Percentiles rank a stretch among this genome's conserved stretches.
Conservation (phyloP, 306 rosid genomes). For the Cicer judaicum region DNA sequence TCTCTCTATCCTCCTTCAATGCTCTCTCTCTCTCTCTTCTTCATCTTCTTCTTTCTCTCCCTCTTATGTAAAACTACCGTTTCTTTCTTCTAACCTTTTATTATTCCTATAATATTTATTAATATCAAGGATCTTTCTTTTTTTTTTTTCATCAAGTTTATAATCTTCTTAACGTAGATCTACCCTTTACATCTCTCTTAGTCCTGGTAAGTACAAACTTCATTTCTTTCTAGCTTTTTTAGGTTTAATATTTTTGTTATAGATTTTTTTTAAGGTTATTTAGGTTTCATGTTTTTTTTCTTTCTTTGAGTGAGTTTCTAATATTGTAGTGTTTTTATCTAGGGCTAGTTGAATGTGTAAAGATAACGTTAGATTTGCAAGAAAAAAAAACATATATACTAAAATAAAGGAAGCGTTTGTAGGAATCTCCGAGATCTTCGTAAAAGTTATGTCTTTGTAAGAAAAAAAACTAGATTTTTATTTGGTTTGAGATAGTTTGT, state of each 20-base stretch:
- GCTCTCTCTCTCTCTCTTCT: conserved; percentile 36
- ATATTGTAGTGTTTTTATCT: not conserved
- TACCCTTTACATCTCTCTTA: not conserved
- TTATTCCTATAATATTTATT: not conserved
- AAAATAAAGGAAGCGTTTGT: conserved; percentile 38
- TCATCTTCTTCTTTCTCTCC: not conserved
- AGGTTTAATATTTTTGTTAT: not conserved
- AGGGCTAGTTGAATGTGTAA: conserved; percentile 35
- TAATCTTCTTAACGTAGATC: not conserved
- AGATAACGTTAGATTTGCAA: not conserved
- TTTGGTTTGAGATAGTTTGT: conserved; percentile 44
- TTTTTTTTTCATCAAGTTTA: not conserved
- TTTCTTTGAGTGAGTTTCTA: conserved; percentile 2
- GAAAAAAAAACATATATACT: conserved; percentile 7
- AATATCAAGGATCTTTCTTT: not conserved
- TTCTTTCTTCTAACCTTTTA: conserved; percentile 4
- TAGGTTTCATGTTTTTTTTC: no score
- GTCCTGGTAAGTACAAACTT: conserved; percentile 28
- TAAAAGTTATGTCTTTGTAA: conserved; percentile 7
- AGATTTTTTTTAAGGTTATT: no score
- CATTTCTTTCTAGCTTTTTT: not conserved
- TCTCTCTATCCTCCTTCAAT: conserved; percentile 46
- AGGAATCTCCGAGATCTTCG: conserved; percentile 70
- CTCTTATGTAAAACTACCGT: conserved; percentile 7
- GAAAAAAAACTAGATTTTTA: not conserved